Base-by-base conservation (phyloP, 129 eudicot genomes). In the Arctium minus region DNA sequence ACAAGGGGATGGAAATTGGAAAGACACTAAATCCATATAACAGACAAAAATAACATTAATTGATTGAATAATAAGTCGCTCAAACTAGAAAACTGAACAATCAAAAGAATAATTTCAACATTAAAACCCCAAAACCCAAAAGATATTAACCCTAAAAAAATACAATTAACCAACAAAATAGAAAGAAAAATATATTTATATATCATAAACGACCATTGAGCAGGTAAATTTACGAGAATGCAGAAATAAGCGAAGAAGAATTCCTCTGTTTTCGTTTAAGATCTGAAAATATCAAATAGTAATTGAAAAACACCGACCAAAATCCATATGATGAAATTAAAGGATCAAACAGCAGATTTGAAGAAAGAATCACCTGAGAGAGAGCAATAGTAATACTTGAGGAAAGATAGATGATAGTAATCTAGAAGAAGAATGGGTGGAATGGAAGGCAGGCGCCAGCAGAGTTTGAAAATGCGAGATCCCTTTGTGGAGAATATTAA, bases 361-460 rank as follows among this genome's bases (percentile, higher is more conserved):
- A 39, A 75, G 74, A 38, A 60, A 29, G 62, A 79, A 44, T 84
- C 68, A 84, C 87, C 87, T 84, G 80, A 73, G 4, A 33, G 74
- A 82, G 50, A 32, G 74, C 3, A 50, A 40, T 17, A 73, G 0
- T 76, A 50, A 40, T 17, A 73, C 0, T 76, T 35, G 39, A 72
- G 56, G 84, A 72, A 72, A 12, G 65, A 56, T 50, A 12, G 65
- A 56, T 56, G 65, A 56, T 56, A 2, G 40, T 33, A 42, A 82
- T 39, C 17, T n/a, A 70, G 77, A 46, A 69, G 50, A 53, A 37
- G 33, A 48, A 33, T 22, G 77, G 70, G 50, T 38, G 29, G 33
- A 48, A 33, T 22, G 77, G 70, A 4, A 17, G 0, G 29, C 17
- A n/a, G 29, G 6, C 13, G 71, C 27, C 36, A 27, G n/a, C 37